phyloP scores from a whole-genome alignment of 2,329 filamentous ascomycete species.

The Elsinoe australis region DNA sequence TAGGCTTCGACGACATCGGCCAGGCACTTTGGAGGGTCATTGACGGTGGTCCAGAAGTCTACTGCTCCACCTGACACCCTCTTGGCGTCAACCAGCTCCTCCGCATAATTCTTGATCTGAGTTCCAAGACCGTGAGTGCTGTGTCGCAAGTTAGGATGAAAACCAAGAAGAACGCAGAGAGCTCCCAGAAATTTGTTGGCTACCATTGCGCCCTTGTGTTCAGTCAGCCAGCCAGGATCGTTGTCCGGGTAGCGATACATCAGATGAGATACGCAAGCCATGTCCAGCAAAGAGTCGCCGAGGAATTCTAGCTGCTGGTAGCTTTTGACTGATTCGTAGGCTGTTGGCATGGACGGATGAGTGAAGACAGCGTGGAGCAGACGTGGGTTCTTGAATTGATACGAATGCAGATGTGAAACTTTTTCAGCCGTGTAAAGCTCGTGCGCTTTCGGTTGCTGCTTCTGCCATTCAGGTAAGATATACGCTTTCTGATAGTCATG shows the following conservation, averaged over 20 bases:
- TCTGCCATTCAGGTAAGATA: constrained; percentile 63
- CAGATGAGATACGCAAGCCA: constrained; percentile 74
- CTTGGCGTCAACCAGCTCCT: constrained; percentile 50
- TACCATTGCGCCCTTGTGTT: constrained; percentile 99
- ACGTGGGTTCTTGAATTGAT: constrained; percentile 65
- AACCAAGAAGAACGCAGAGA: constrained; percentile 67
- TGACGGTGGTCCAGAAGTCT: constrained; percentile 62
- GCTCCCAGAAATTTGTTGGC: constrained; percentile 89
- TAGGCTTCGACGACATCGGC: constrained; percentile 86
- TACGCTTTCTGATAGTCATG: constrained; percentile 67
- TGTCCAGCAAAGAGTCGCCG: constrained; percentile 80
- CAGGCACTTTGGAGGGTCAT: constrained; percentile 65
- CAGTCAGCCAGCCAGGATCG: constrained; percentile 93
- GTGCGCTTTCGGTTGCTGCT: constrained; percentile 43
- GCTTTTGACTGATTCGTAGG: constrained; percentile 70
- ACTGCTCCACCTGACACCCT: constrained; percentile 42
- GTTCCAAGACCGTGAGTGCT: constrained; percentile 44
- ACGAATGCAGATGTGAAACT: constrained; percentile 53
- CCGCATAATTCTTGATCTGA: constrained; percentile 49
- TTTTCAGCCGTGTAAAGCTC: constrained; percentile 61
- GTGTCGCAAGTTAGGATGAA: constrained; percentile 63
- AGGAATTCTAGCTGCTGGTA: constrained; percentile 92
- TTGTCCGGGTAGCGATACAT: constrained; percentile 68
- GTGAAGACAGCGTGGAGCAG: constrained; percentile 78
- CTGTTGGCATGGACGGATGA: constrained; percentile 71